Conservation (phyloP, 2,329 filamentous ascomycete species). For the Lojkania enalia region DNA sequence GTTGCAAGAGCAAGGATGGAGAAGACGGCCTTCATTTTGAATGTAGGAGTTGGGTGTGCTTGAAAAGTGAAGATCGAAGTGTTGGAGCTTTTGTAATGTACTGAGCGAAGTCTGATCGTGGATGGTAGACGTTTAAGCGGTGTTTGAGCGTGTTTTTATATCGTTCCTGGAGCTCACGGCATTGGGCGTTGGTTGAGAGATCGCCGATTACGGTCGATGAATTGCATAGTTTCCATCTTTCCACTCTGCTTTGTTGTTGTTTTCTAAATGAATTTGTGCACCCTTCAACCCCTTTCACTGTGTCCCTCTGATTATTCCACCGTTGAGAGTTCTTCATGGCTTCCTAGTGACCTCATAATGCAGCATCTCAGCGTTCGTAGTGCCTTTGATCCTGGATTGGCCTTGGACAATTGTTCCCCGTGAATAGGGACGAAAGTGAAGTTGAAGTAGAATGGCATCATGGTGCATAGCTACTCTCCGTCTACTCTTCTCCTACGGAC, state of each 20-base stretch:
- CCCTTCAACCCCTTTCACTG: neutral
- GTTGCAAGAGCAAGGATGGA: constrained; percentile 16
- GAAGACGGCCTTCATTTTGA: constrained; percentile 20
- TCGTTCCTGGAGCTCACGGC: neutral
- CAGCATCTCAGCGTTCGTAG: neutral
- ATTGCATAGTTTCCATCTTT: constrained; percentile 1
- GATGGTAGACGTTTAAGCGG: constrained; percentile 10
- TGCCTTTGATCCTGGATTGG: neutral
- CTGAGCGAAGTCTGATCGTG: constrained; percentile 6
- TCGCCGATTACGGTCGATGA: neutral
- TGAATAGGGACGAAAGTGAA: neutral
- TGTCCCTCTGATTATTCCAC: neutral
- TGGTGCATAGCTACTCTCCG: neutral
- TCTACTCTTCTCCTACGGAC: neutral
- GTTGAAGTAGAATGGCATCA: constrained; percentile 9
- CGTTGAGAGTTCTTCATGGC: neutral
- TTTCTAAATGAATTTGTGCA: neutral
- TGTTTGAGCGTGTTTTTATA: constrained; percentile 9
- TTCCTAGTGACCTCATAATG: neutral
- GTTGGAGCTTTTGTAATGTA: constrained; percentile 2
- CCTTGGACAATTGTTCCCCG: neutral
- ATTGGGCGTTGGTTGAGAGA: constrained; percentile 1
- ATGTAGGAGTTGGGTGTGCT: constrained; percentile 5
- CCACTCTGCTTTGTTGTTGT: neutral
- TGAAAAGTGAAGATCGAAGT: neutral